A percentile compares a stretch with the other conserved stretches of the same genome.
Evolutionary conservation across 495 filamentous ascomycete genomes (phyloP).

Genomic region (Aspergillus steynii): DNA sequence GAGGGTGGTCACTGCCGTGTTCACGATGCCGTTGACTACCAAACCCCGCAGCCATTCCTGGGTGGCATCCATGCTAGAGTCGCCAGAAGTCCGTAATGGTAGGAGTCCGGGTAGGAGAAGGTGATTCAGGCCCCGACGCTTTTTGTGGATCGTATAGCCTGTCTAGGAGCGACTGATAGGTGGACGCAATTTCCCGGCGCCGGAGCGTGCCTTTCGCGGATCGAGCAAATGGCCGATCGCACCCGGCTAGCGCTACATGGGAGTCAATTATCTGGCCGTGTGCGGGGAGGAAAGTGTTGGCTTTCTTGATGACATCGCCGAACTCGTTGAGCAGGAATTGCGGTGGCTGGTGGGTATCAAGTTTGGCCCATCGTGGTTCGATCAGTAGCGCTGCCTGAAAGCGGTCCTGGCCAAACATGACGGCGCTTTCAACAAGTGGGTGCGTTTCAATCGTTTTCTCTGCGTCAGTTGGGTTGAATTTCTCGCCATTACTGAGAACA

Average conservation of each 20-base stretch:
- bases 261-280: conserved; percentile 38
- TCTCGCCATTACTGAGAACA: conserved; percentile 65
- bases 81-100: too few relatives aligned
- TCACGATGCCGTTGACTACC: too few relatives aligned
- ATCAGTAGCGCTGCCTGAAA: conserved; percentile 56
- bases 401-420: conserved; percentile 52
- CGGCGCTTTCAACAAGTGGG: conserved; percentile 44
- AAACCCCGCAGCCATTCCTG: too few relatives aligned
- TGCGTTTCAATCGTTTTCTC: conserved; percentile 48
- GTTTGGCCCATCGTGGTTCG: conserved; percentile 33
- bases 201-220: conserved; percentile 59
- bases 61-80: too few relatives aligned
- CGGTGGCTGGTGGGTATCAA: background rate
- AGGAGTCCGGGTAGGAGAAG: background rate
- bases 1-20: too few relatives aligned
- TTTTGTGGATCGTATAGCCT: conserved; percentile 32
- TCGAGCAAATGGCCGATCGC: conserved; percentile 49
- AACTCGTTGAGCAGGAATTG: conserved; percentile 28
- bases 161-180: conserved; percentile 57
- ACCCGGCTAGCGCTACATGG: conserved; percentile 37
- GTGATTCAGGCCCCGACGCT: background rate
- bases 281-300: conserved; percentile 38
- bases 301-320: conserved; percentile 46
- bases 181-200: conserved; percentile 41
- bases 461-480: conserved; percentile 57